Evolutionary conservation across 768 basidiomycete species (phyloP), one percentile per base, ranked within the genome.

Genomic region (Imleria badia): DNA sequence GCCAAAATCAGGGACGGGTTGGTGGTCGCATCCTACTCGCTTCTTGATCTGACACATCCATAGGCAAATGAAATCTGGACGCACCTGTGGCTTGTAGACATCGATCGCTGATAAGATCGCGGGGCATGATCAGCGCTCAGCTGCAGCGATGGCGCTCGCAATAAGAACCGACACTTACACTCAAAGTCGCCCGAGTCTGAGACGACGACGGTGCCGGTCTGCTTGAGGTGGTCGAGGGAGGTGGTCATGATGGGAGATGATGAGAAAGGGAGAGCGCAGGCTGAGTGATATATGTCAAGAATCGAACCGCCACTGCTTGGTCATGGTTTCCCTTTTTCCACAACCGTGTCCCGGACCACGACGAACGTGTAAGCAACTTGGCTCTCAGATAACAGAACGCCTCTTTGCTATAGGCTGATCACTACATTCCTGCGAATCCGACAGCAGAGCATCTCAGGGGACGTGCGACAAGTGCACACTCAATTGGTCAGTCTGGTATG

Each of bases 131-230:
- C 38, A 64, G 45, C 50, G 36, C 72, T 62, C 26, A 26, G 6
- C 26, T 26, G 26, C 36, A 59, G 43, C 51, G 58, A 52, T 60
- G 69, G 51, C 69, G 60, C 20, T 42, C 43, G 45, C 40, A 60
- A 35, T 40, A 15, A 10, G 33, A 39, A 22, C 46, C 14, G 55
- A 39, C 5, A 62, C 77, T 67, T 54, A 79, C 93, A 81, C 75
- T 91, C 91, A 70, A 97, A 96, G 76, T 97, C 95, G 51, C 95
- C 96, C 54, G 94, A 95, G 81, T 99, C 96, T 45, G 92, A 94
- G 68, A 96, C 94, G 75, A 98, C 95, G 72, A 90, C 84, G 69
- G 96, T 98, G 66, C 94, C 96, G 66, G 90, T 89, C 64, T 87
- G 82, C 71, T 96, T 96, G 71, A 96, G 89, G 56, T 72, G 75